Percentiles rank a stretch among this genome's conserved stretches.
These are phyloP conservation scores for Cladobotryum protrusum DNA, from an alignment of 2,329 filamentous ascomycete species.

Conservation along the genomic window DNA sequence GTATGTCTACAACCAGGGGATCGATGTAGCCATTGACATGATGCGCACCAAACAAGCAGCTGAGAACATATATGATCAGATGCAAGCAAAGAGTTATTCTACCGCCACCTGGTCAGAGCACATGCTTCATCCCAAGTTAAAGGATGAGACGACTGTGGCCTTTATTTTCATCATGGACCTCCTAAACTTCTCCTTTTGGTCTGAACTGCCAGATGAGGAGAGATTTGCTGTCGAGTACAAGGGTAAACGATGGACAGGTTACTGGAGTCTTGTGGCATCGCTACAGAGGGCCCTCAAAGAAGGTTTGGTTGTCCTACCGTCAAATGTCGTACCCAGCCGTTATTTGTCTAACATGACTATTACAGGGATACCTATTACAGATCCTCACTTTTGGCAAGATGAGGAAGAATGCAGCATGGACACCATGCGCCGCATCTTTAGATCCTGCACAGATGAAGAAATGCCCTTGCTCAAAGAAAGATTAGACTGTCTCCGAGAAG, in stretches of 20 bases:
- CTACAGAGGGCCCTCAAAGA: conserved; percentile 85
- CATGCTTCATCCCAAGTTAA: conserved; percentile 78
- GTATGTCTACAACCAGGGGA: conserved; percentile 84
- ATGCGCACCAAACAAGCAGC: conserved; percentile 77
- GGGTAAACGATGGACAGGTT: conserved; percentile 81
- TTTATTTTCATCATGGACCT: conserved; percentile 98
- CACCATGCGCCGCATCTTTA: conserved; percentile 69
- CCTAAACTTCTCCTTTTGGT: conserved; percentile 97
- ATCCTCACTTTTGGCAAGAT: conserved; percentile 77
- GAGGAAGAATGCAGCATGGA: conserved; percentile 71
- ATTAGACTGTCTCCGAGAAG: conserved; percentile 73
- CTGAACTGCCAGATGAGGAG: conserved; percentile 59
- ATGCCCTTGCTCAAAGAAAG: conserved; percentile 80
- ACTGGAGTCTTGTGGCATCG: conserved; percentile 87
- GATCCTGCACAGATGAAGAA: conserved; percentile 77
- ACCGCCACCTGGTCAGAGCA: conserved; percentile 82
- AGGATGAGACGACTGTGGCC: conserved; percentile 72
- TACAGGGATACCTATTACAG: conserved; percentile 78
- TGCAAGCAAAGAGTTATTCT: conserved; percentile 79
- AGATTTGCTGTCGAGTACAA: conserved; percentile 79
- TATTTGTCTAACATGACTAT: background rate
- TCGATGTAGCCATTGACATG: conserved; percentile 87
- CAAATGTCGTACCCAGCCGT: background rate
- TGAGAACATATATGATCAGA: conserved; percentile 67
- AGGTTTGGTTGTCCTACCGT: conserved; percentile 38